Evolutionary conservation across 2,329 filamentous ascomycete species (phyloP).

Genomic region (Pestalotiopsis fici): DNA sequence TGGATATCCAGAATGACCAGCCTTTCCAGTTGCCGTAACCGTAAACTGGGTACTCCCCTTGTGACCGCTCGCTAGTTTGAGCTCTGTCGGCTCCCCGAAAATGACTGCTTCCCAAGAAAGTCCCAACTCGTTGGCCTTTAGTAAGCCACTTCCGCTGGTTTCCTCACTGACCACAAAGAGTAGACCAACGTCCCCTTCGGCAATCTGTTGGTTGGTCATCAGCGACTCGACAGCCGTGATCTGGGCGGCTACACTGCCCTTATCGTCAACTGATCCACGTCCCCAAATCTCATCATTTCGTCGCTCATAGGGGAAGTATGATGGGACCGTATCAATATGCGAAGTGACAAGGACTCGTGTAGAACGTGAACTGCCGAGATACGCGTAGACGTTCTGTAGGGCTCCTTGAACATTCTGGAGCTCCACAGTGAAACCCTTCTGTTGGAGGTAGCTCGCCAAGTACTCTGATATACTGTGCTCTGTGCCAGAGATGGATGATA

Average conservation of each 20-base stretch:
- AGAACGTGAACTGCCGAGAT: conserved; percentile 45
- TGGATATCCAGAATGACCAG: conserved; percentile 27
- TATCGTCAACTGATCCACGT: conserved; percentile 7
- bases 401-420: not conserved
- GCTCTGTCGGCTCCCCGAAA: conserved; percentile 75
- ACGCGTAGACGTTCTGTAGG: conserved; percentile 63
- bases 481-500: not conserved
- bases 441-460: not conserved
- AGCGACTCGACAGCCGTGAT: conserved; percentile 52
- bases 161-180: conserved; percentile 68
- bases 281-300: conserved; percentile 17
- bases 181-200: conserved; percentile 42
- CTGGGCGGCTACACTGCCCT: conserved; percentile 48
- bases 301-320: conserved; percentile 37
- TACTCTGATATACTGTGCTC: not conserved
- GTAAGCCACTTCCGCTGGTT: conserved; percentile 67
- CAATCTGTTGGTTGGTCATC: conserved; percentile 26
- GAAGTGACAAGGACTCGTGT: conserved; percentile 56
- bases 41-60: conserved; percentile 66
- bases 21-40: conserved; percentile 62
- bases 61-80: conserved; percentile 69
- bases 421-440: conserved; percentile 1
- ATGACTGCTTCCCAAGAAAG: conserved; percentile 61
- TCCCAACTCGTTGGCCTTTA: conserved; percentile 43
- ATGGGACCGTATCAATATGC: conserved; percentile 66